Evolutionary conservation across 805 yeast genomes (phyloP).

Genomic region (Starmerella roubikii): DNA sequence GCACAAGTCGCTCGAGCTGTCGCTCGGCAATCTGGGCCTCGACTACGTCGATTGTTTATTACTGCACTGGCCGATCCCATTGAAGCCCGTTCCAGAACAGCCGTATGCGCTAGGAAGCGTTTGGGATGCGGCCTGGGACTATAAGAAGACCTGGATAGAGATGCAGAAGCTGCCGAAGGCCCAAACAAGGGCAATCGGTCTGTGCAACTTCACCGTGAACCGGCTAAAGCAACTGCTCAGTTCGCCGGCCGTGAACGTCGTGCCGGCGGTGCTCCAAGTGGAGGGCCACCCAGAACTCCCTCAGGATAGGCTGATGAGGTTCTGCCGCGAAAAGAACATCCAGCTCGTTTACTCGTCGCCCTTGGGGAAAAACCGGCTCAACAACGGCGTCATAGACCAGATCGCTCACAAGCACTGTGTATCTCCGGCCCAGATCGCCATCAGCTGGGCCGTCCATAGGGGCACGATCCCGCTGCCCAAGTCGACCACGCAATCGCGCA

Average conservation of each 20-base stretch:
- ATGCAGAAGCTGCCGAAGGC: conserved; percentile 47
- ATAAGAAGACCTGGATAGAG: conserved; percentile 46
- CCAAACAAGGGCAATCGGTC: conserved; percentile 53
- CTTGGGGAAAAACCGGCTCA: conserved; percentile 45
- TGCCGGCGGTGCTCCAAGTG: conserved; percentile 59
- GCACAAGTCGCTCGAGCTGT: conserved; percentile 39
- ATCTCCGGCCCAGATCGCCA: conserved; percentile 41
- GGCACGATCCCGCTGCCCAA: conserved; percentile 57
- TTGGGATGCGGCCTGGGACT: conserved; percentile 24
- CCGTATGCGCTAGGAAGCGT: conserved; percentile 19
- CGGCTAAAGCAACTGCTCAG: conserved; percentile 37
- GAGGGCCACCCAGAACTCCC: conserved; percentile 65
- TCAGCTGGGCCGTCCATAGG: conserved; percentile 48
- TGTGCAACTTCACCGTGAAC: conserved; percentile 48
- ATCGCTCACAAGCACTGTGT: conserved; percentile 46
- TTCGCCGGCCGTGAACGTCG: conserved; percentile 30
- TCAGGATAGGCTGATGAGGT: conserved; percentile 45
- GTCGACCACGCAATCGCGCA: conserved; percentile 51
- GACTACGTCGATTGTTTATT: conserved; percentile 70
- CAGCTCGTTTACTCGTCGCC: conserved; percentile 64
- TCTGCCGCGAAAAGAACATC: conserved; percentile 39
- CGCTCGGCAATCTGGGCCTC: conserved; percentile 48
- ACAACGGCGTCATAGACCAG: conserved; percentile 36
- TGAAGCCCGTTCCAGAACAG: conserved; percentile 13
- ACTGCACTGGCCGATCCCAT: conserved; percentile 65